A percentile compares a stretch with the other conserved stretches of the same genome.
Conservation (phyloP, 345 rosid species). For the Physaria fendleri region DNA sequence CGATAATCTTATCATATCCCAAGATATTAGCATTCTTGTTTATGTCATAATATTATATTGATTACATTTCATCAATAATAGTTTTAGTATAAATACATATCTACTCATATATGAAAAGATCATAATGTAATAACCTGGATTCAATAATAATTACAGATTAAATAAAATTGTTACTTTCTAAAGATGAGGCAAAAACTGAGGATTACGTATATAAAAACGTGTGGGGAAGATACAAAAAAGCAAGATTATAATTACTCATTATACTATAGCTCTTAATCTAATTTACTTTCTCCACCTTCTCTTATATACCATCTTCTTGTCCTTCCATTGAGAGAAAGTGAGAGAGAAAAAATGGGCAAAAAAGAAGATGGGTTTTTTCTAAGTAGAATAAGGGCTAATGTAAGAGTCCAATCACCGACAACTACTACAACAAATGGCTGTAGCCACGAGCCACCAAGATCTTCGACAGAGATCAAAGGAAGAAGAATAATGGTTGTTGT, state of each 20-base stretch:
- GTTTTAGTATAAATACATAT: too few relatives aligned
- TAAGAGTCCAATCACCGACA: conserved; percentile 61
- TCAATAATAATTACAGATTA: background rate
- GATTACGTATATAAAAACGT: background rate
- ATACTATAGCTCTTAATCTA: conserved; percentile 8
- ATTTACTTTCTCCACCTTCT: conserved; percentile 21
- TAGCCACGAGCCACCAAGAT: conserved; percentile 14
- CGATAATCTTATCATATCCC: too few relatives aligned
- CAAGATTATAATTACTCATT: conserved; percentile 15
- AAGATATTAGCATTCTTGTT: too few relatives aligned
- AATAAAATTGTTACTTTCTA: background rate
- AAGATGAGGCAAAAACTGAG: background rate
- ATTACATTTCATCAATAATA: too few relatives aligned
- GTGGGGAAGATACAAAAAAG: conserved; percentile 21
- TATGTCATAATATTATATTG: too few relatives aligned
- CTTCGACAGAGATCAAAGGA: conserved; percentile 27
- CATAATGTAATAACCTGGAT: too few relatives aligned
- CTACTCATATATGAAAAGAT: too few relatives aligned
- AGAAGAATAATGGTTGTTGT: conserved; percentile 84
- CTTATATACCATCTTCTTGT: conserved; percentile 14
- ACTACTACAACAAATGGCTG: conserved; percentile 28
- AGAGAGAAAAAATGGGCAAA: conserved; percentile 50
- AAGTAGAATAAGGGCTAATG: conserved; percentile 74
- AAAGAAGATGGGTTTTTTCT: conserved; percentile 65
- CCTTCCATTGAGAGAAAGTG: conserved; percentile 11